These are phyloP conservation scores for Blastomyces silverae DNA, from an alignment of 2,329 filamentous ascomycete species.

Conservation along the genomic window DNA sequence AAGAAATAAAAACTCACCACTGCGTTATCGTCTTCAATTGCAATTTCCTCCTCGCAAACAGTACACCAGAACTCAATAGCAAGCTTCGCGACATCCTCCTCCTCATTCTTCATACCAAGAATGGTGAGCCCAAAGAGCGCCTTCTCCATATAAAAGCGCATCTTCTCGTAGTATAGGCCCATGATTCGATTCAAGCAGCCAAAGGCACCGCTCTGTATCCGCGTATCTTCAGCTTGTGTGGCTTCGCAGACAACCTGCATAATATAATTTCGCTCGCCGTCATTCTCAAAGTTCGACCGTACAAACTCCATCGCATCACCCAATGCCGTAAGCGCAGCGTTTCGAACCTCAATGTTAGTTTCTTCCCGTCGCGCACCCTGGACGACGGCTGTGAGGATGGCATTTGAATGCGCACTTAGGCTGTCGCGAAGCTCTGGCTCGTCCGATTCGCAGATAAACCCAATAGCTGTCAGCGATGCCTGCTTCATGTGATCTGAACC, in stretches of 20 bases:
- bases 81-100: conserved; percentile 96
- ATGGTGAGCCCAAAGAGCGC: conserved; percentile 95
- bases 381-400: conserved; percentile 94
- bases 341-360: conserved; percentile 79
- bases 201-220: conserved; percentile 93
- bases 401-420: conserved; percentile 83
- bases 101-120: conserved; percentile 94
- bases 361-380: conserved; percentile 97
- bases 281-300: conserved; percentile 96
- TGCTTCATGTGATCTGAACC: conserved; percentile 88
- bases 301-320: conserved; percentile 97
- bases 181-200: conserved; percentile 98
- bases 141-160: conserved; percentile 99
- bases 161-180: conserved; percentile 98
- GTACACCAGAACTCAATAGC: conserved; percentile 99
- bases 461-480: conserved; percentile 89
- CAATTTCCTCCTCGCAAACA: conserved; percentile 98
- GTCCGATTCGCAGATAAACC: conserved; percentile 95
- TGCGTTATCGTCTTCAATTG: conserved; percentile 93
- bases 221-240: conserved; percentile 82
- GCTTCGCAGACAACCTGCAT: conserved; percentile 99
- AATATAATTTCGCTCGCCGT: conserved; percentile 98
- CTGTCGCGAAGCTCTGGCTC: conserved; percentile 77
- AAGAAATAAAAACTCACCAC: conserved; percentile 49
- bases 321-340: conserved; percentile 86